Conservation (phyloP, 768 basidiomycete genomes). For the Strobilomyces confusus region DNA sequence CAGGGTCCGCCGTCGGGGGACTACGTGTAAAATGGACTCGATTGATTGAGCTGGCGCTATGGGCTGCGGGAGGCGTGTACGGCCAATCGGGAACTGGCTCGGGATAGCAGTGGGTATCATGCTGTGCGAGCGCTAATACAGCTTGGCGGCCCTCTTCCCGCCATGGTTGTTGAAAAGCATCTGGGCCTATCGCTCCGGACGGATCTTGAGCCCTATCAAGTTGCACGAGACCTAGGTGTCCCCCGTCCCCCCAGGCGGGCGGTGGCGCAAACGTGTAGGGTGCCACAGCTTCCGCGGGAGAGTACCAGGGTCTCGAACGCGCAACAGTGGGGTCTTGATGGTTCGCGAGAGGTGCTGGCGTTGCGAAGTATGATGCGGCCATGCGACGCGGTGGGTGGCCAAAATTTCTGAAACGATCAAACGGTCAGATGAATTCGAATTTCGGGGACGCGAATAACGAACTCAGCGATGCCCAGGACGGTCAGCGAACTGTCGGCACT, state of each 20-base stretch:
- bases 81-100: background rate
- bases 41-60: background rate
- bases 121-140: constrained; percentile 18
- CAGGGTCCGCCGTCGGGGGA: constrained; percentile 1
- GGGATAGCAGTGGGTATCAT: background rate
- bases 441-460: background rate
- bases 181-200: constrained; percentile 1
- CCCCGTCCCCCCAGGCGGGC: background rate
- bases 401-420: constrained; percentile 4
- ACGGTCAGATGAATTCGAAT: background rate
- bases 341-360: background rate
- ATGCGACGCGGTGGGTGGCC: background rate
- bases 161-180: background rate
- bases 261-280: background rate
- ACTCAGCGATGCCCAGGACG: constrained; percentile 5
- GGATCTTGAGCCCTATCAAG: constrained; percentile 8
- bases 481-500: constrained; percentile 1
- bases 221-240: background rate
- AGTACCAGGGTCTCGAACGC: background rate
- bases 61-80: background rate
- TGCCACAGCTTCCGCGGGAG: background rate
- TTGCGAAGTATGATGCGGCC: too few species aligned
- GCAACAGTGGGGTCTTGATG: background rate
- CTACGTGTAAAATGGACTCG: background rate
- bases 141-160: constrained; percentile 13